Base-by-base conservation (phyloP, 1,139 yeast species). In the Geotrichum australiense region DNA sequence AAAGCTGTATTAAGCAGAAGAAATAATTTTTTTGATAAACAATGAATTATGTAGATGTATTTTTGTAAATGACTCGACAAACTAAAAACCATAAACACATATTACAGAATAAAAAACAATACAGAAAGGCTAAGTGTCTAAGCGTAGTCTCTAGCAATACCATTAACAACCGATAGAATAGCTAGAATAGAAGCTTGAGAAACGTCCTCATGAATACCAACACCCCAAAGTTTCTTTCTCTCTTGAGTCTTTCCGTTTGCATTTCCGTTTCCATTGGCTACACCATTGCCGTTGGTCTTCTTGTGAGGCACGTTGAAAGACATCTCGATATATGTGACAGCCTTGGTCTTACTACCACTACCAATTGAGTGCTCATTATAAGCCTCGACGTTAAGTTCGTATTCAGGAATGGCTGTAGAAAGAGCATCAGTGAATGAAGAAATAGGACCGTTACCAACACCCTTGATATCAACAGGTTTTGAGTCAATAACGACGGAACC, bases 301-400 rank as follows among this genome's bases (percentile, higher is more conserved):
- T n/a, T 11, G 40, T 65, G 59, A 4, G 41, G 35, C 4, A 31
- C 33, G 22, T 33, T 30, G 57, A 74, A 72, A 36, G 71, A 65
- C 36, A 80, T 68, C 59, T 80, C 86, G 51, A 87, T 80, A 62
- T 81, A 91, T 16, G 96, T 80, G 20, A 93, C 97, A 48, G 98
- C 98, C 61, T 81, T 77, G 43, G 94, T 78, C 50, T 76, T 71
- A 29, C 94, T 78, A 50, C 93, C 96, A 37, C 77, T 74, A 49
- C 97, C 97, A 51, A 91, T 72, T 32, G 96, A 81, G 64, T 91
- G 97, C 66, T 91, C 97, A 48, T 82, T 81, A 65, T 91, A 91
- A 59, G 81, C 74, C 57, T 78, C 76, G 47, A 91, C 96, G 53
- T 80, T 84, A 45, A 87, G 68, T 45, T 67, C 64, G 15, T 40